Evolutionary conservation across 306 rosid genomes (phyloP).

Genomic region (Trifolium pratense): DNA sequence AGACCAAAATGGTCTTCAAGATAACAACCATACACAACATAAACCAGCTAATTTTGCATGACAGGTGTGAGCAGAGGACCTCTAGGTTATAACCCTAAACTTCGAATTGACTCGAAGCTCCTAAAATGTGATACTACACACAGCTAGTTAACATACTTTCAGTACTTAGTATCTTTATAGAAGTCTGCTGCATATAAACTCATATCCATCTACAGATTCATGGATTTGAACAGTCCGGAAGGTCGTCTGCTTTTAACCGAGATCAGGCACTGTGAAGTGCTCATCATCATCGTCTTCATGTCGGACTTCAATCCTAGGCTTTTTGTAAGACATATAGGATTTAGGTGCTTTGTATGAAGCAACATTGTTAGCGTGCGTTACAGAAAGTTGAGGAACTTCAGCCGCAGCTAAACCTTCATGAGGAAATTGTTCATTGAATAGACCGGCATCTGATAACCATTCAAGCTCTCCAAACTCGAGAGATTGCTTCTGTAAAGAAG

Average conservation of each 20-base stretch:
- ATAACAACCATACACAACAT: constrained; percentile 8
- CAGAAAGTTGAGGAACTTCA: constrained; percentile 91
- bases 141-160: constrained; percentile 35
- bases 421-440: constrained; percentile 73
- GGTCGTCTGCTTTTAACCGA: constrained; percentile 56
- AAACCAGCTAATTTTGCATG: constrained; percentile 16
- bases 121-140: constrained; percentile 37
- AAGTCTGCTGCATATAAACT: constrained; percentile 41
- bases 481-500: constrained; percentile 64
- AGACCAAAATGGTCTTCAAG: constrained; percentile 23
- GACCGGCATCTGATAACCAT: constrained; percentile 79
- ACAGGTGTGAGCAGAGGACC: constrained; percentile 17
- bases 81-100: constrained; percentile 16
- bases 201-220: constrained; percentile 29
- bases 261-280: constrained; percentile 87
- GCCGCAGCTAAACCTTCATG: constrained; percentile 77
- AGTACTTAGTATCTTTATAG: constrained; percentile 11
- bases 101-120: constrained; percentile 29
- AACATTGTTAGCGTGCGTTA: constrained; percentile 52
- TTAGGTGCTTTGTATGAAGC: constrained; percentile 58
- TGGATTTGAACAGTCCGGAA: not conserved
- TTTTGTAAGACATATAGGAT: constrained; percentile 62
- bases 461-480: constrained; percentile 89
- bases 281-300: constrained; percentile 80
- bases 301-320: constrained; percentile 71